These are phyloP conservation scores for Puccinia hordei DNA, from an alignment of 1,284 basidiomycete species.

Conservation along the genomic window DNA sequence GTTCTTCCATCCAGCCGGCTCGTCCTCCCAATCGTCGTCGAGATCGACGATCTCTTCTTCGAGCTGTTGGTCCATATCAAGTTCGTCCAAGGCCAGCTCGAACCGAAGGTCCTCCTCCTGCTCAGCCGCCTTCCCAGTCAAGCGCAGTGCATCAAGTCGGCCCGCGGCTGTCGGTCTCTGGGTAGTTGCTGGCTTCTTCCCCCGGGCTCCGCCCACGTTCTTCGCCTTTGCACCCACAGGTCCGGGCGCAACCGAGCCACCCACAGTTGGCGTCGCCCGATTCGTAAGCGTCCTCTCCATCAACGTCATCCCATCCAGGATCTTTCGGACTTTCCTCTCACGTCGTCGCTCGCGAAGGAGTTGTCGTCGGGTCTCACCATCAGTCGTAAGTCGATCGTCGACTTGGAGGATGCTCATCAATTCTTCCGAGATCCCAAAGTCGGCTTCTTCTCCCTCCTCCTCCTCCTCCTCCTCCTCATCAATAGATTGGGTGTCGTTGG, in stretches of 20 bases:
- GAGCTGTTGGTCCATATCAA: not conserved
- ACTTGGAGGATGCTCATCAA: constrained; percentile 37
- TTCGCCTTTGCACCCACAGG: not conserved
- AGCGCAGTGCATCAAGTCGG: too few species aligned
- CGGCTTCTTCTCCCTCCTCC: constrained; percentile 1
- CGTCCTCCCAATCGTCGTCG: constrained; percentile 51
- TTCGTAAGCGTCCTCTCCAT: constrained; percentile 29
- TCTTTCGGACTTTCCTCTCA: constrained; percentile 20
- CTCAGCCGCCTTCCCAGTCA: not conserved
- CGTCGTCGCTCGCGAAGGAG: constrained; percentile 31
- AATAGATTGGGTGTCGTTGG: not conserved
- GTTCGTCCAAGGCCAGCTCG: constrained; percentile 13
- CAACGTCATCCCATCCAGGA: constrained; percentile 35
- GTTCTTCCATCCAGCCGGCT: constrained; percentile 50
- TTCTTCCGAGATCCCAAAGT: constrained; percentile 39
- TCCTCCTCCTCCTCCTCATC: not conserved
- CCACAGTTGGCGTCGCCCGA: not conserved
- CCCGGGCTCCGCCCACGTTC: not conserved
- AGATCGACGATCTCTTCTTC: constrained; percentile 15
- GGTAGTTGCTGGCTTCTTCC: not conserved
- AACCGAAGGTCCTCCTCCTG: constrained; percentile 10
- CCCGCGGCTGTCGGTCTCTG: not conserved
- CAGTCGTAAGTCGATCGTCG: not conserved
- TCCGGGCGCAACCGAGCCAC: not conserved
- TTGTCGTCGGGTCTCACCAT: constrained; percentile 7